Conservation (phyloP, 768 basidiomycete species). For the Phaffia australis region DNA sequence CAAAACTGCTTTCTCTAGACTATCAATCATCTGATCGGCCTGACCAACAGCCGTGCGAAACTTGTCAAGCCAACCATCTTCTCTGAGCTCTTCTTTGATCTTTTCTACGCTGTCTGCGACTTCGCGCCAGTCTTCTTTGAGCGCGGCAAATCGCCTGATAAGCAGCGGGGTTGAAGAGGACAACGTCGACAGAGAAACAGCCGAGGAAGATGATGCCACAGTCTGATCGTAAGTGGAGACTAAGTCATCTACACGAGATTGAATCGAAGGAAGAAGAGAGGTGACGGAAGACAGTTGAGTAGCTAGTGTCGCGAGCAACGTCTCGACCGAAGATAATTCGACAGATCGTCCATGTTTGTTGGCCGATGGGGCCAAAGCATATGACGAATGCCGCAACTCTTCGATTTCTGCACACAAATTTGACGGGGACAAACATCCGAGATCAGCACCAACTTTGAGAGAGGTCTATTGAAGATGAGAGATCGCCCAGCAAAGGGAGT, state of each 20-base stretch:
- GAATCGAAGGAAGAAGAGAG: background rate
- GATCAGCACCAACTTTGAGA: constrained; percentile 4
- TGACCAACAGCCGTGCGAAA: constrained; percentile 59
- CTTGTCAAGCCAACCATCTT: constrained; percentile 82
- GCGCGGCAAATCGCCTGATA: constrained; percentile 39
- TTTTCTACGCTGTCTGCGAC: constrained; percentile 69
- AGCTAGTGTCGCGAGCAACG: background rate
- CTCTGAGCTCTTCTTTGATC: constrained; percentile 81
- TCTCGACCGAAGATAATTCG: too few relatives aligned
- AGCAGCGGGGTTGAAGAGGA: background rate
- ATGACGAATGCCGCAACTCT: background rate
- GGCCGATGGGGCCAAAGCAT: background rate
- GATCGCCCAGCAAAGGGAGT: background rate
- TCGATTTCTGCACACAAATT: background rate
- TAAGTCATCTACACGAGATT: background rate
- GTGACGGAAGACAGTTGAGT: background rate
- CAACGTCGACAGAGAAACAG: background rate
- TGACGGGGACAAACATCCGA: background rate
- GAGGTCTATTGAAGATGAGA: background rate
- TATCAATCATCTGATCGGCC: constrained; percentile 95
- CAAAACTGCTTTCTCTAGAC: constrained; percentile 82
- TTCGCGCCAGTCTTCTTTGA: constrained; percentile 67
- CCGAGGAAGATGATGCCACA: background rate
- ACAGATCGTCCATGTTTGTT: constrained; percentile 3
- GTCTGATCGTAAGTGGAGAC: background rate